Evolutionary conservation across 352 stramenopile genomes (phyloP).

Genomic region (Globisporangium camurandrum): DNA sequence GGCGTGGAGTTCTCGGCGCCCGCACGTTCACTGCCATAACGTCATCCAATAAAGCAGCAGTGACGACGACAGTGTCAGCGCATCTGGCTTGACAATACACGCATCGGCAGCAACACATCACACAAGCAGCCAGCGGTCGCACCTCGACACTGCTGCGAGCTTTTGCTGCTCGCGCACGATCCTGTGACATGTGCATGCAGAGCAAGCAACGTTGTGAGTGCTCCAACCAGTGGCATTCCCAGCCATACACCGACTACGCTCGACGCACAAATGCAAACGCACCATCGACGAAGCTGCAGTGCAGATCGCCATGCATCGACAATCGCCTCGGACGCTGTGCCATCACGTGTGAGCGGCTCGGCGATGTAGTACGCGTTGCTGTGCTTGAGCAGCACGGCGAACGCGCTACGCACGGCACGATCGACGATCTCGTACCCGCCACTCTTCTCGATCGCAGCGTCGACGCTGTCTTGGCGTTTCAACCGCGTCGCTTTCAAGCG

Average conservation of each 20-base stretch:
- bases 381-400: slow-evolving; percentile 78
- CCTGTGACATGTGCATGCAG: slow-evolving; percentile 20
- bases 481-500: slow-evolving; percentile 55
- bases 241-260: no score
- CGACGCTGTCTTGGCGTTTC: slow-evolving; percentile 79
- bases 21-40: slow-evolving; percentile 22
- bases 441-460: slow-evolving; percentile 79
- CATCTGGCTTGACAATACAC: no score
- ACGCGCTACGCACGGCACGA: slow-evolving; percentile 67
- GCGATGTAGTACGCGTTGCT: slow-evolving; percentile 69
- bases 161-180: slow-evolving; percentile 87
- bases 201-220: no score
- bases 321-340: slow-evolving; percentile 50
- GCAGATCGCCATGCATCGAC: slow-evolving; percentile 70
- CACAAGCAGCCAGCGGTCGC: slow-evolving; percentile 6
- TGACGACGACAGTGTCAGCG: no score
- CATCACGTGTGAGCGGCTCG: slow-evolving; percentile 50
- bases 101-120: no score
- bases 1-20: slow-evolving; percentile 19
- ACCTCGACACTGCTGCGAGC: slow-evolving; percentile 54
- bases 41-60: no score
- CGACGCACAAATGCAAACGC: slow-evolving; percentile 4
- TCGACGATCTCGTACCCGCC: slow-evolving; percentile 76
- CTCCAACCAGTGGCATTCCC: no score
- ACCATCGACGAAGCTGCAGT: slow-evolving; percentile 78